Evolutionary conservation across 2,329 filamentous ascomycete genomes (phyloP).

Genomic region (Purpureocillium takamizusanense): DNA sequence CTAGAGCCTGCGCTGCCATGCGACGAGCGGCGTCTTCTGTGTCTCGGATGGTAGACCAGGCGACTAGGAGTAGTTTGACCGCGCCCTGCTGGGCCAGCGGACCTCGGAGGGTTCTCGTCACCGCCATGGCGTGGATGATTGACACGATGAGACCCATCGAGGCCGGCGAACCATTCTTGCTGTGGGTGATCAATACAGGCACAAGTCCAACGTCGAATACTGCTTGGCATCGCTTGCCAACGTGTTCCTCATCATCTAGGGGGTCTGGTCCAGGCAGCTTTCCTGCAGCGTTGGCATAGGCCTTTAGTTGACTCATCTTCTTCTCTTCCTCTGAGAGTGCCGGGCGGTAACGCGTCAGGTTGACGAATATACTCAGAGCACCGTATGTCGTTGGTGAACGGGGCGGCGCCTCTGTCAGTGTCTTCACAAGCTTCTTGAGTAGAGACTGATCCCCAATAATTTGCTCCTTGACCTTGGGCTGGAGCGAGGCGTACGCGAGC

Average conservation of each 20-base stretch:
- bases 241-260: constrained; percentile 67
- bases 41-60: constrained; percentile 53
- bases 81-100: constrained; percentile 89
- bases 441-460: constrained; percentile 61
- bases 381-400: constrained; percentile 74
- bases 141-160: constrained; percentile 65
- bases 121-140: constrained; percentile 70
- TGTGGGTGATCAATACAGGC: constrained; percentile 66
- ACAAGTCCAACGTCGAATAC: constrained; percentile 74
- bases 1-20: constrained; percentile 69
- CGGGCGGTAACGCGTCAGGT: constrained; percentile 75
- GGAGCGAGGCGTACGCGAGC: constrained; percentile 82
- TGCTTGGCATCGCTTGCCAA: constrained; percentile 63
- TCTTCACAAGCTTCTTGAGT: constrained; percentile 59
- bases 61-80: constrained; percentile 70
- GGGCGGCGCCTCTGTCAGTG: constrained; percentile 47
- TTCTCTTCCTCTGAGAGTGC: constrained; percentile 81
- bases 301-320: constrained; percentile 83
- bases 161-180: constrained; percentile 61
- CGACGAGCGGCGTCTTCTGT: constrained; percentile 38
- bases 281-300: constrained; percentile 82
- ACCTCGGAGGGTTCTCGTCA: constrained; percentile 64
- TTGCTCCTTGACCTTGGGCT: constrained; percentile 75
- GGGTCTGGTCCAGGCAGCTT: constrained; percentile 52
- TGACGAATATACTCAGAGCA: constrained; percentile 74